These are phyloP conservation scores for Colletotrichum sp. DNA, from an alignment of 2,329 filamentous ascomycete species.

Conservation along the genomic window DNA sequence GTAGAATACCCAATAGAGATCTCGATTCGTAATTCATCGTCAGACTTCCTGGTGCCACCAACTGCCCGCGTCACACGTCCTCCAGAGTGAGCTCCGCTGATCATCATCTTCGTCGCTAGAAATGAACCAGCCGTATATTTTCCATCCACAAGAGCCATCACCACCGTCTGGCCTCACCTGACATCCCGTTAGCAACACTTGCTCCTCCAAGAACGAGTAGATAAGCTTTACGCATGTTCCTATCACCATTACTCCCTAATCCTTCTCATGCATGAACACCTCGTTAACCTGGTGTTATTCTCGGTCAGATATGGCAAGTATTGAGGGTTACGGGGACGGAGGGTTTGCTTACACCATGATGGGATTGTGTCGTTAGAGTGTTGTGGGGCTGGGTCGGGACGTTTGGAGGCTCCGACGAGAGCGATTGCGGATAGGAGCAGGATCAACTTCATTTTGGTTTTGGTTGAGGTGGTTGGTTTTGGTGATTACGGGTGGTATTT, in stretches of 20 bases:
- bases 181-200: fast-evolving
- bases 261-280: too few relatives aligned
- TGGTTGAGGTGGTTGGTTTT: fast-evolving
- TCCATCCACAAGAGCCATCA: background rate
- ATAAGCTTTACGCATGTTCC: too few relatives aligned
- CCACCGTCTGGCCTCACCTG: background rate
- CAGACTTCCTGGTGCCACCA: background rate
- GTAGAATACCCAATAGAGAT: slow-evolving; percentile 20
- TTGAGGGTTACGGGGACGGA: fast-evolving
- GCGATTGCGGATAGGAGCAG: background rate
- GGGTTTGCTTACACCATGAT: background rate
- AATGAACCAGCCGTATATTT: fast-evolving
- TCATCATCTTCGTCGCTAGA: background rate
- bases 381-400: background rate
- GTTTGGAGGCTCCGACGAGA: background rate
- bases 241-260: too few relatives aligned
- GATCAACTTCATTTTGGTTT: fast-evolving
- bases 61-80: fast-evolving
- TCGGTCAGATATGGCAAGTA: fast-evolving
- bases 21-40: background rate
- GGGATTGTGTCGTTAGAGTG: background rate
- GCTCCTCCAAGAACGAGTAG: background rate
- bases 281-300: too few relatives aligned
- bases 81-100: fast-evolving
- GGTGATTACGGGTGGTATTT: background rate